Conservation (phyloP, 768 basidiomycete genomes). For the Coprinopsis sp. region DNA sequence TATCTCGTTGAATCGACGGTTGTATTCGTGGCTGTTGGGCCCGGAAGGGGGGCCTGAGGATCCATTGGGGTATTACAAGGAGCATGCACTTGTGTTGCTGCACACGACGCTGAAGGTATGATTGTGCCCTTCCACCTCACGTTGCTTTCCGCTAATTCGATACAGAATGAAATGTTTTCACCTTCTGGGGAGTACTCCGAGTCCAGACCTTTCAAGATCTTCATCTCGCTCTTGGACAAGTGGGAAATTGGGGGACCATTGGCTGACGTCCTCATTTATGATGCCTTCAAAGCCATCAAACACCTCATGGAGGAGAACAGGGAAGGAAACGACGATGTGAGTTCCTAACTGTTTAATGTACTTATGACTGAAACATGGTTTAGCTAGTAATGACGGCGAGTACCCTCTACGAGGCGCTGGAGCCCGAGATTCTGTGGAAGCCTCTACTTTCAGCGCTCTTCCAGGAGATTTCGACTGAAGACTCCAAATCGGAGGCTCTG, state of each 20-base stretch:
- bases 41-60: constrained; percentile 70
- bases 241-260: constrained; percentile 90
- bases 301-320: constrained; percentile 45
- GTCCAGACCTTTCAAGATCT: constrained; percentile 90
- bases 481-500: constrained; percentile 47
- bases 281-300: constrained; percentile 73
- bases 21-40: constrained; percentile 93
- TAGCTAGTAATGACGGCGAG: constrained; percentile 79
- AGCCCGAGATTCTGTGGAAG: constrained; percentile 86
- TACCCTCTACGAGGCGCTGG: constrained; percentile 88
- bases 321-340: constrained; percentile 59
- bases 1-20: constrained; percentile 83
- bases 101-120: constrained; percentile 62
- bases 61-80: constrained; percentile 67
- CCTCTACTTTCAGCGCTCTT: constrained; percentile 58
- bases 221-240: constrained; percentile 91
- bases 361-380: neutral
- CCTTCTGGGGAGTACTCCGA: constrained; percentile 71
- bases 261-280: constrained; percentile 74
- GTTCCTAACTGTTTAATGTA: constrained; percentile 14
- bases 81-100: constrained; percentile 70
- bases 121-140: neutral
- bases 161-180: constrained; percentile 70
- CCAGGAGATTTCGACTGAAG: constrained; percentile 45
- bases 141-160: constrained; percentile 1